These are phyloP conservation scores for Galerina sulciceps DNA, from an alignment of 768 basidiomycete genomes.

Conservation along the genomic window DNA sequence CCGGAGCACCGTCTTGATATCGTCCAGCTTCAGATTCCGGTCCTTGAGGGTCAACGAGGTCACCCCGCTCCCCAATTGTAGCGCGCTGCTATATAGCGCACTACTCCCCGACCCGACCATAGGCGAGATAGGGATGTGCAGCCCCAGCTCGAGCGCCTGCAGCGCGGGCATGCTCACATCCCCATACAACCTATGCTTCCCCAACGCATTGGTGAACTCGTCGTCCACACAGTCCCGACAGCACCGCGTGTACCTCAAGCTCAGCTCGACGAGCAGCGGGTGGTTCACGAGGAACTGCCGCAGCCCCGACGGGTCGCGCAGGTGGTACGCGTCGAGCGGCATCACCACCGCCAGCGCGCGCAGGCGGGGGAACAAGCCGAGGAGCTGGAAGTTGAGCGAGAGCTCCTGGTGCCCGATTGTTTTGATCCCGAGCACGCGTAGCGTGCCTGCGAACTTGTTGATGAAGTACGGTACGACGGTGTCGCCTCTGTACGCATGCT, in stretches of 20 bases:
- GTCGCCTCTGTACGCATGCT: constrained; percentile 3
- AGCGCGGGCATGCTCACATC: constrained; percentile 18
- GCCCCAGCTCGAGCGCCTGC: constrained; percentile 18
- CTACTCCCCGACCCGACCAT: not conserved
- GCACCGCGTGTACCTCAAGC: constrained; percentile 19
- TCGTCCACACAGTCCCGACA: constrained; percentile 18
- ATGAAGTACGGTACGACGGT: constrained; percentile 22
- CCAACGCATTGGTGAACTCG: constrained; percentile 14
- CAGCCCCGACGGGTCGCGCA: constrained; percentile 21
- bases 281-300: constrained; percentile 21
- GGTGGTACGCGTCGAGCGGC: constrained; percentile 26
- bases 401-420: constrained; percentile 24
- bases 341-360: constrained; percentile 20
- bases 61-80: constrained; percentile 9
- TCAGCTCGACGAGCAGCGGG: constrained; percentile 14
- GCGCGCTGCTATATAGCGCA: constrained; percentile 5
- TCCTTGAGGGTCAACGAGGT: constrained; percentile 26
- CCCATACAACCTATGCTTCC: constrained; percentile 17
- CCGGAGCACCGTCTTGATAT: constrained; percentile 20
- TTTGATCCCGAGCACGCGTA: constrained; percentile 24
- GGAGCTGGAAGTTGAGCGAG: constrained; percentile 20
- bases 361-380: constrained; percentile 21
- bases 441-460: constrained; percentile 20
- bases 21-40: constrained; percentile 20
- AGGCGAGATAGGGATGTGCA: constrained; percentile 17